Base-by-base conservation (phyloP, 306 rosid species). In the Dalbergia cultrata region DNA sequence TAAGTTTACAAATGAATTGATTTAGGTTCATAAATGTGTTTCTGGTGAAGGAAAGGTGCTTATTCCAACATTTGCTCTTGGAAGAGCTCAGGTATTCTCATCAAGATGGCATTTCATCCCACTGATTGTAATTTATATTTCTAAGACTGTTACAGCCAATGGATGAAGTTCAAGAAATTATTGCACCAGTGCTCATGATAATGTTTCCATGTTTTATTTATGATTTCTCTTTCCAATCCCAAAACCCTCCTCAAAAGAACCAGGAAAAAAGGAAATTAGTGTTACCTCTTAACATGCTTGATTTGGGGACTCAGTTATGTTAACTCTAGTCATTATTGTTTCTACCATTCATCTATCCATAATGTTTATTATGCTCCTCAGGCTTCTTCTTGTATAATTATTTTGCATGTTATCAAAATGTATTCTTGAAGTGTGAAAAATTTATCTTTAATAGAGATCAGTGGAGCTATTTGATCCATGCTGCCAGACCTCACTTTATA, bases 1-100 rank as follows among this genome's bases (percentile, higher is more conserved):
- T 72, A 35, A 83, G 3, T 45, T 78, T 63, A 74, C 66, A 65
- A 70, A 82, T 70, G 72, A 52, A 67, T 62, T 84, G 74, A 37
- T 79, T 45, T 72, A 95, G 99, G 97, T 92, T 74, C 95, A 92
- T 79, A 89, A 87, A 70, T 95, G 97, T 75, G 87, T 95, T 57
- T 88, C 91, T 34, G 83, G 86, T 12, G 97, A 97, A 75, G 99
- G 99, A 67, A 95, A 92, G 82, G 99, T 95, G 78, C 97, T 92
- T 75, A 92, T 95, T 91, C 97, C 99, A 75, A 86, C 99, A 66
- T 92, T 91, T 89, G 99, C 94, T 73, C 91, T 95, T n/a, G 97
- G 97, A 85, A 92, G 97, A 87, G 97, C 99, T 84, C 97, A 95
- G 99, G 99, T 95, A 84, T 69, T 77, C 41, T 74, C 31, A 67